phyloP scores from a whole-genome alignment of 1,284 basidiomycete species.

The Phylloporus sp. region DNA sequence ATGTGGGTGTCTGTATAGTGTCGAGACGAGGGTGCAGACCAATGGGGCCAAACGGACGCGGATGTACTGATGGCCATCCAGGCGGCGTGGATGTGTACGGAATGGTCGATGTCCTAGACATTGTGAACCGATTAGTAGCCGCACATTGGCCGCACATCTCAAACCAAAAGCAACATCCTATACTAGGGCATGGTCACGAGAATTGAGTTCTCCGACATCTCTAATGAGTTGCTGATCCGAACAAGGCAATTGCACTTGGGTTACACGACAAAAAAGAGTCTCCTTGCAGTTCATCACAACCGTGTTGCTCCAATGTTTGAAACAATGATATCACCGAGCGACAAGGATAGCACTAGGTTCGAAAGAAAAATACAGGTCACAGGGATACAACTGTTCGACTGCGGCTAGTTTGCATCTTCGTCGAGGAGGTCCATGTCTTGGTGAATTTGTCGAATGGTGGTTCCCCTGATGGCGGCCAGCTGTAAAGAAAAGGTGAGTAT shows the following conservation, averaged over 20 bases:
- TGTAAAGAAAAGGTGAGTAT: slow-evolving; percentile 39
- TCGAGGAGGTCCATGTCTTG: slow-evolving; percentile 66
- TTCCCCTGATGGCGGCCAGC: slow-evolving; percentile 71
- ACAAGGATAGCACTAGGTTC: neutral
- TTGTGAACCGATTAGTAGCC: neutral
- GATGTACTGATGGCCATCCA: slow-evolving; percentile 28
- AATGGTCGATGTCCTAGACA: slow-evolving; percentile 24
- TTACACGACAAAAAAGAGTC: too few species aligned
- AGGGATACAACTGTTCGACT: neutral
- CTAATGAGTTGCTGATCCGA: too few species aligned
- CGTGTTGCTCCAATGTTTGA: neutral
- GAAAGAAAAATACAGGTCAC: neutral
- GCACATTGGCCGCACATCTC: too few species aligned
- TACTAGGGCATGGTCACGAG: too few species aligned
- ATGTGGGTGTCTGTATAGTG: slow-evolving; percentile 9
- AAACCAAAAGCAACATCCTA: too few species aligned
- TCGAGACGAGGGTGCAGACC: slow-evolving; percentile 20
- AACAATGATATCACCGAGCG: neutral
- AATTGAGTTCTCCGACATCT: too few species aligned
- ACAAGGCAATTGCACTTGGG: too few species aligned
- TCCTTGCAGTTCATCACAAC: too few species aligned
- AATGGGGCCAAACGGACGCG: slow-evolving; percentile 28
- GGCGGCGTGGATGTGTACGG: slow-evolving; percentile 29
- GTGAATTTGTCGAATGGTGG: slow-evolving; percentile 75
- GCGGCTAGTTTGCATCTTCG: slow-evolving; percentile 45